Base-by-base conservation (phyloP, 2,329 filamentous ascomycete species). In the Orbilia quercus region DNA sequence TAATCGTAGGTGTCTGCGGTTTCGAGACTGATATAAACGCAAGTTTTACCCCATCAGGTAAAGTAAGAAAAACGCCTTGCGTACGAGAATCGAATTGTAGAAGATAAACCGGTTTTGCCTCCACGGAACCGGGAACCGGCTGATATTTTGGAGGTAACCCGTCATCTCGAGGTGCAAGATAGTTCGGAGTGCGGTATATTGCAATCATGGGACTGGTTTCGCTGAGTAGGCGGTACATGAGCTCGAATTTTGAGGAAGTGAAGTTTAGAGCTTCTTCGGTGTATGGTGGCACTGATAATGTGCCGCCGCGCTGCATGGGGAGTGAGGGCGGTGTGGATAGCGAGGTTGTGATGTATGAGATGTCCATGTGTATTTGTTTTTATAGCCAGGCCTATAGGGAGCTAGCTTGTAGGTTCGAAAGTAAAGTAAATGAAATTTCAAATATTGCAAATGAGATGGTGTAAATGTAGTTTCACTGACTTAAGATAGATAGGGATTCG, bases 131-230 rank as follows among this genome's bases (percentile, higher is more conserved):
- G 2, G 53, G 50, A 23, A 48, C 31, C 2, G 44, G 60, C 16
- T n/a, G 22, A 36, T 67, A 67, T 31, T 58, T 22, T 0, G 63
- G 63, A 7, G 63, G 63, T 42, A 44, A 44, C 11, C 63, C 63
- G 31, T 67, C 53, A 1, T 31, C 16, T 9, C 40, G 20, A 5
- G 31, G 20, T 2, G 63, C 28, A 14, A 53, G 63, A 7, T 25
- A 36, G 28, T 12, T n/a, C 25, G 42, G 50, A 18, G 63, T 34
- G 12, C 63, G 63, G 53, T 58, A 59, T 42, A 67, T 67, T 51
- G 63, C 40, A 31, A 50, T 45, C 7, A 44, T 44, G 3, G 63
- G 63, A 25, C 42, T 58, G 12, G 23, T 25, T 14, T 36, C 31
- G 23, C 5, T 34, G 23, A 55, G 44, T 2, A 53, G 63, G 9